A percentile compares a stretch with the other conserved stretches of the same genome.
These are phyloP conservation scores for Ophiosphaerella korrae DNA, from an alignment of 2,329 filamentous ascomycete genomes.

Conservation along the genomic window DNA sequence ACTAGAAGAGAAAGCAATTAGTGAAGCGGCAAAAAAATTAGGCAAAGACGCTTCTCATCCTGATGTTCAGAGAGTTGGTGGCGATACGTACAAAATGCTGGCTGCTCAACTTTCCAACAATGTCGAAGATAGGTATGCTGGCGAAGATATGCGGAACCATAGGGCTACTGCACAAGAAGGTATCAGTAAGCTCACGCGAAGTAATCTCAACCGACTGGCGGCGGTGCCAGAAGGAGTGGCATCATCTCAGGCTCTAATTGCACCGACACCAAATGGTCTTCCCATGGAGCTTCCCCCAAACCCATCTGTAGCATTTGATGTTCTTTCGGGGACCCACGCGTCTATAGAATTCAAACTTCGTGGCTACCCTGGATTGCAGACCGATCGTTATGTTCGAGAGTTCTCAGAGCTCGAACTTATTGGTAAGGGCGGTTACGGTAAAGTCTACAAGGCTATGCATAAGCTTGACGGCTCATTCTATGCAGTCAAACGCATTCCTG, in stretches of 20 bases:
- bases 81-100: constrained; percentile 47
- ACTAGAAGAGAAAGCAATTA: constrained; percentile 51
- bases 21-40: constrained; percentile 46
- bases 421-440: constrained; percentile 69
- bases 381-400: constrained; percentile 40
- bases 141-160: constrained; percentile 44
- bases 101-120: constrained; percentile 46
- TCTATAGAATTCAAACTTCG: constrained; percentile 27
- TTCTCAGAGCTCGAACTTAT: constrained; percentile 55
- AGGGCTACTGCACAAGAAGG: constrained; percentile 45
- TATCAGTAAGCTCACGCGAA: constrained; percentile 38
- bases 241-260: constrained; percentile 30
- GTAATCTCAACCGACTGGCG: constrained; percentile 30
- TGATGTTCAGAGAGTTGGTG: constrained; percentile 45
- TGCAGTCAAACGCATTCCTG: constrained; percentile 68
- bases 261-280: constrained; percentile 14
- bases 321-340: constrained; percentile 18
- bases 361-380: constrained; percentile 37
- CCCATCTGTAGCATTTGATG: constrained; percentile 16
- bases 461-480: constrained; percentile 66
- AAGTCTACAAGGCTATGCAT: constrained; percentile 66
- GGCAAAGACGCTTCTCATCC: constrained; percentile 40
- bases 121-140: constrained; percentile 45
- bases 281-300: constrained; percentile 11
- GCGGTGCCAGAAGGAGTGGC: constrained; percentile 19